phyloP scores from a whole-genome alignment of 257 asterid genomes.

The Solanum chiquidenum region DNA sequence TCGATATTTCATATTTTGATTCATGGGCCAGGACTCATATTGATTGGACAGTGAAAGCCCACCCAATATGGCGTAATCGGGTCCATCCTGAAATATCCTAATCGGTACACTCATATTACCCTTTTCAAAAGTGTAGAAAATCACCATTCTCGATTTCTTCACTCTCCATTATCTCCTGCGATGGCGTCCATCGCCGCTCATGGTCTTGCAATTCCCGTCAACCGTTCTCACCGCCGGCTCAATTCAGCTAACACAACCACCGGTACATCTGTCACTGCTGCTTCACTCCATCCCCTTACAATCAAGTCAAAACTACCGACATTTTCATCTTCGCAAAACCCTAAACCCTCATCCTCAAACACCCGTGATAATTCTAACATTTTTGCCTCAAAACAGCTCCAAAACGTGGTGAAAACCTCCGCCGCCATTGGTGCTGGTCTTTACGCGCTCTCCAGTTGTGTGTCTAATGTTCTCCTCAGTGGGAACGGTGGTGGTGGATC shows the following conservation, averaged over 20 bases:
- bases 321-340: conserved; percentile 33
- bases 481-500: conserved; percentile 46
- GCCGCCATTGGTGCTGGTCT: conserved; percentile 56
- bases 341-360: conserved; percentile 32
- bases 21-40: background rate
- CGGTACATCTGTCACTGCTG: background rate
- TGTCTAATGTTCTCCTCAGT: conserved; percentile 7
- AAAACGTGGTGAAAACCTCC: conserved; percentile 5
- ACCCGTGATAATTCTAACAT: conserved; percentile 7
- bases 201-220: conserved; percentile 29
- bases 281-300: conserved; percentile 9
- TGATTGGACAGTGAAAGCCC: background rate
- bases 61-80: background rate
- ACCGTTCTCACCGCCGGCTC: conserved; percentile 25
- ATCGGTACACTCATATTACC: background rate
- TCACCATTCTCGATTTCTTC: background rate
- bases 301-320: conserved; percentile 28
- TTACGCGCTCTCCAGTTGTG: conserved; percentile 31
- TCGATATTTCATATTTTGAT: background rate
- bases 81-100: background rate
- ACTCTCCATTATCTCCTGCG: conserved; percentile 10
- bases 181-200: conserved; percentile 58
- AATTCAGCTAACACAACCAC: conserved; percentile 8
- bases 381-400: conserved; percentile 25
- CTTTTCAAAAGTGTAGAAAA: background rate